Conservation (phyloP, 768 basidiomycete genomes). For the Pisolithus tinctorius region DNA sequence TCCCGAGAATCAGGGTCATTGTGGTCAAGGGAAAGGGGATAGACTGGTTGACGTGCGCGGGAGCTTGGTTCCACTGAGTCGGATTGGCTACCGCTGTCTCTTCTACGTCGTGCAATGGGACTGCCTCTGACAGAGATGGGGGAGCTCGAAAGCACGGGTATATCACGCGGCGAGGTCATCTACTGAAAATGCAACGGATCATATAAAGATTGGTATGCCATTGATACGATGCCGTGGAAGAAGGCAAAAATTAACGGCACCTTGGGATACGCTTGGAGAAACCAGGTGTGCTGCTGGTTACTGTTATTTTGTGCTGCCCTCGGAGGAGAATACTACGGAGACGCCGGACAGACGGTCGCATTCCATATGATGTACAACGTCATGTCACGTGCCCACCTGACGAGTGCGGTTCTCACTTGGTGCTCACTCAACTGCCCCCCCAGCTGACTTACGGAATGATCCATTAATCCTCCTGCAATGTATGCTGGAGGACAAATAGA, state of each 20-base stretch:
- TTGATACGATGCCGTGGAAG: neutral
- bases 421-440: too few species aligned
- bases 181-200: neutral
- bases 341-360: too few species aligned
- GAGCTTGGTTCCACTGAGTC: conserved; percentile 34
- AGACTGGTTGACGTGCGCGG: conserved; percentile 49
- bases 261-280: too few species aligned
- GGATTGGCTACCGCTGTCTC: conserved; percentile 32
- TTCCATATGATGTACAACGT: too few species aligned
- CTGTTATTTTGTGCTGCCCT: too few species aligned
- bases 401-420: too few species aligned
- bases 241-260: neutral
- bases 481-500: too few species aligned
- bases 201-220: neutral
- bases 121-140: conserved; percentile 35
- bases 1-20: conserved; percentile 74
- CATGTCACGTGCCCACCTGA: too few species aligned
- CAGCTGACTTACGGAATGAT: too few species aligned
- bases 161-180: conserved; percentile 35
- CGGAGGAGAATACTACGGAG: too few species aligned
- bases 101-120: conserved; percentile 36
- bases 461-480: too few species aligned
- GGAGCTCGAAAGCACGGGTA: conserved; percentile 30
- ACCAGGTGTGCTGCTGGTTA: too few species aligned
- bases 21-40: conserved; percentile 55